Base-by-base conservation (phyloP, 2,329 filamentous ascomycete species). In the Dryadomyces quercus-mongolicae region DNA sequence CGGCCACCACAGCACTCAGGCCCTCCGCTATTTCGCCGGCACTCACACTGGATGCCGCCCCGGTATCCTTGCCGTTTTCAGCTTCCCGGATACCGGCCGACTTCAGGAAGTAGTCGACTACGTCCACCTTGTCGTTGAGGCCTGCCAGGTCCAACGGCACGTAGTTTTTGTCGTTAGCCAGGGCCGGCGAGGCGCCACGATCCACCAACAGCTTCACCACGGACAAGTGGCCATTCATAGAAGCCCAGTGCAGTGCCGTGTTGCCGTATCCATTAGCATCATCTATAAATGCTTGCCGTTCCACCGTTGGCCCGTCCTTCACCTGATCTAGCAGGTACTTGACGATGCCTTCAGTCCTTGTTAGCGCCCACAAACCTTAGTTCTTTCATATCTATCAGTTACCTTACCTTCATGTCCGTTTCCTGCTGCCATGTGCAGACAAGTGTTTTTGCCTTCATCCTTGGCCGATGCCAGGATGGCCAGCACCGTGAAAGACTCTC, bases 191-290 rank as follows among this genome's bases (percentile, higher is more conserved):
- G 1, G 90, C 90, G 1, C 89, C 90, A 2, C 81, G 74, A 47
- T 83, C 81, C 2, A 95, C 75, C 13, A 98, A 76, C 0, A 82
- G 70, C 71, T 91, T 87, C 7, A 95, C 88, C 3, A 83, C 80
- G 6, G 84, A 80, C 3, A 97, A 72, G 63, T 96, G 91, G 1
- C 91, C 91, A 54, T 94, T 93, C 54, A 96, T 73, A 0, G 89
- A 87, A 0, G 92, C 92, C 91, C 91, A 97, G 71, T 98, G 93
- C 55, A 98, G 74, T 0, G 89, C 81, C 1, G 92, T 96, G 71
- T 96, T 97, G 47, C 90, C 91, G 48, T 86, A 85, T 58, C 82
- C 74, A 64, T 98, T 98, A 57, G 79, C 75, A 2, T 77, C 73
- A 62, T 89, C 85, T 22, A 90, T 68, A 60, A 84, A 81, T 0